These are phyloP conservation scores for Solanum neorickii DNA, from an alignment of 257 asterid species.

Conservation along the genomic window DNA sequence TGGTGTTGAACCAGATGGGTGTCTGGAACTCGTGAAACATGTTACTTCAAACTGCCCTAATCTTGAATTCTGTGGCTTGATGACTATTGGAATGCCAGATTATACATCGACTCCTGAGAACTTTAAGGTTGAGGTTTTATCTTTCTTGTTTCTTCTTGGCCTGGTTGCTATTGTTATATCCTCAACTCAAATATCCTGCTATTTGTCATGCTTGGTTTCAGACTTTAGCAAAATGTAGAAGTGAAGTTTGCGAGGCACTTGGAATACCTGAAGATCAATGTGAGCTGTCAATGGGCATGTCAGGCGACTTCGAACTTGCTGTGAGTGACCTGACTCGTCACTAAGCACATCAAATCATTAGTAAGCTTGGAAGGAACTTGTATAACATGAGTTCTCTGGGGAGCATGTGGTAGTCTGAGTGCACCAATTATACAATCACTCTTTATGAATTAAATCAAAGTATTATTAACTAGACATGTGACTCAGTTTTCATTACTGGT, in stretches of 20 bases:
- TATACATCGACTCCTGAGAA: constrained; percentile 97
- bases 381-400: neutral
- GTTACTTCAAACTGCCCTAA: constrained; percentile 58
- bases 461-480: neutral
- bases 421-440: neutral
- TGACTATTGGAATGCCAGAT: constrained; percentile 97
- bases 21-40: constrained; percentile 66
- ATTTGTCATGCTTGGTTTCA: constrained; percentile 15
- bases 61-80: constrained; percentile 80
- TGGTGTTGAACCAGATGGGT: constrained; percentile 71
- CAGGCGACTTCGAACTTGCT: constrained; percentile 92
- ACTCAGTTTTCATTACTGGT: neutral
- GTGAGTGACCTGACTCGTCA: constrained; percentile 32
- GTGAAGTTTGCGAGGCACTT: constrained; percentile 62
- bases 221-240: constrained; percentile 75
- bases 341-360: neutral
- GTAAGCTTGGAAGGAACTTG: neutral
- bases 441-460: neutral
- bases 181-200: neutral
- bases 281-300: constrained; percentile 98
- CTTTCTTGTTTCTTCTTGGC: neutral
- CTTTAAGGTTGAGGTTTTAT: constrained; percentile 52
- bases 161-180: neutral
- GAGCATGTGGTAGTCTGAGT: neutral
- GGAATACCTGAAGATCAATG: constrained; percentile 65